Evolutionary conservation across 345 rosid genomes (phyloP), one percentile per base, ranked within the genome.

Genomic region (Raphanus sativus): DNA sequence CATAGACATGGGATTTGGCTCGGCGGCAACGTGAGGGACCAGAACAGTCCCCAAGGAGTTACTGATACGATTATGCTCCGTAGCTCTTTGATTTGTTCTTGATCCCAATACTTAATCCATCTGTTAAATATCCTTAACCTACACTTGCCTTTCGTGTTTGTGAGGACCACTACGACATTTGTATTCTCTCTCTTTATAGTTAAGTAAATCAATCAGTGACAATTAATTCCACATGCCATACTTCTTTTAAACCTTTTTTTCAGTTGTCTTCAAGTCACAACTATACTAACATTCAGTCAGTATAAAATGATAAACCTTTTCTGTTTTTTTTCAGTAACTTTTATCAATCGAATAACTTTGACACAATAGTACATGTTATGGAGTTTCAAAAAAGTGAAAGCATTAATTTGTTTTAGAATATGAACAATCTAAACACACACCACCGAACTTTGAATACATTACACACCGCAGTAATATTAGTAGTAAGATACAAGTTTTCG

Each of bases 21-120:
- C 61, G 76, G 67, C 81, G 75, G 75, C 81, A 17, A 21, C 48
- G 54, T 21, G 62, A 77, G 34, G 60, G 56, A 77, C 76, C 38
- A 62, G 33, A 42, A 32, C 77, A 77, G 55, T 77, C 65, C 72
- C 76, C 76, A 65, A 77, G 26, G 76, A 65, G 67, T 42, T 65
- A 38, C 52, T 16, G 24, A 50, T 40, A 55, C 58, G 54, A 38
- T 38, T 17, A 33, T 70, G 26, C 38, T 30, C 33, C 26, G 50
- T 63, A 63, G 38, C 3, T 32, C 64, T 13, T 69, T 33, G 12
- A 6, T 26, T 75, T 68, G 33, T 59, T 24, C 21, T 66, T 56
- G 34, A 66, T 67, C 73, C 42, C 42, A 9, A 28, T 32, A 21
- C 73, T 12, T 68, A 24, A 70, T 52, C 32, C 29, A 17, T 55